Evolutionary conservation across 345 rosid species (phyloP).

Genomic region (Aquilaria sinensis): DNA sequence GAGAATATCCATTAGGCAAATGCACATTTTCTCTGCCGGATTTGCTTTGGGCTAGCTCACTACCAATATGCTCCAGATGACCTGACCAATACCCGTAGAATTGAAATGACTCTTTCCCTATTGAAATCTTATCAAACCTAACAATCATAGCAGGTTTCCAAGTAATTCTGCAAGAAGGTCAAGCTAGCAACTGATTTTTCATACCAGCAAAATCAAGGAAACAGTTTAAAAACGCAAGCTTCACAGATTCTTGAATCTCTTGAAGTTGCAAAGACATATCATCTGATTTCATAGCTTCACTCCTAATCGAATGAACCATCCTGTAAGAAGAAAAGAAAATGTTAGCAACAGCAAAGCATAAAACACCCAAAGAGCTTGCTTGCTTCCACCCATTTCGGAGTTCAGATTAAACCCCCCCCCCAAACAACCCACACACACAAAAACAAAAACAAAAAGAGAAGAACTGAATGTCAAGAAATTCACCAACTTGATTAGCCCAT

Average conservation of each 20-base stretch:
- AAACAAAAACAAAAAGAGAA: too few species aligned
- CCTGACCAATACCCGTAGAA: conserved; percentile 28
- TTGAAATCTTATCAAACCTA: neutral
- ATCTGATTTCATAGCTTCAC: conserved; percentile 75
- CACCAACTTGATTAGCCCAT: too few species aligned
- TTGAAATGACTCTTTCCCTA: conserved; percentile 4
- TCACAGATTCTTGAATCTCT: conserved; percentile 83
- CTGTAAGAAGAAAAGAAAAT: conserved; percentile 24
- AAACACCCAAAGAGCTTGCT: neutral
- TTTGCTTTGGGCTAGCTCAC: conserved; percentile 43
- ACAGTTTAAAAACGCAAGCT: conserved; percentile 89
- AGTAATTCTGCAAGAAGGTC: conserved; percentile 6
- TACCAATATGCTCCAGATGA: conserved; percentile 57
- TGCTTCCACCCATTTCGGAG: too few species aligned
- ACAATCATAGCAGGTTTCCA: neutral
- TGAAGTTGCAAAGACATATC: conserved; percentile 71
- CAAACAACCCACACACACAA: too few species aligned
- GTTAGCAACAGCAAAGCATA: neutral
- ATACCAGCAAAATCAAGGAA: conserved; percentile 98
- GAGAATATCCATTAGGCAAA: conserved; percentile 60
- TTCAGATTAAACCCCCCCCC: too few species aligned
- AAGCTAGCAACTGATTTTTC: conserved; percentile 5
- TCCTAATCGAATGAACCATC: conserved; percentile 73
- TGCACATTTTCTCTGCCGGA: conserved; percentile 40
- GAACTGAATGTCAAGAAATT: too few species aligned